phyloP scores from a whole-genome alignment of 1,284 basidiomycete species.

The Porodaedalea pini region DNA sequence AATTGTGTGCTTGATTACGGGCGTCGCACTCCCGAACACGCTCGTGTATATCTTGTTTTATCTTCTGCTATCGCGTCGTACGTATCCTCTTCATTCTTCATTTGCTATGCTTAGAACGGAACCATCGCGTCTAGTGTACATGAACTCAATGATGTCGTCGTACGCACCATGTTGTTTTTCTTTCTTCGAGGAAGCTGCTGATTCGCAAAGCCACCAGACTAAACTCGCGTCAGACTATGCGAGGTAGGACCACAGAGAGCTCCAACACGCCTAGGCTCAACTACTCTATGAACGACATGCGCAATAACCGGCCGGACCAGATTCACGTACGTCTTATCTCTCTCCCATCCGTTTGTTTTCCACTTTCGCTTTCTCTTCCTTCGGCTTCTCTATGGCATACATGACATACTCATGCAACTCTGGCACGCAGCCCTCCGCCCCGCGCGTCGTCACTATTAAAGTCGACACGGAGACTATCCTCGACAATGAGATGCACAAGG shows the following conservation, averaged over 20 bases:
- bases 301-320: background rate
- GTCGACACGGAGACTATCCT: conserved; percentile 16
- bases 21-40: background rate
- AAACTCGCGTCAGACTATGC: conserved; percentile 6
- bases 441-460: conserved; percentile 8
- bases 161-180: background rate
- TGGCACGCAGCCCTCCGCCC: background rate
- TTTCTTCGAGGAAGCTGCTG: background rate
- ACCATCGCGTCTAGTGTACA: conserved; percentile 7
- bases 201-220: background rate
- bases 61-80: background rate
- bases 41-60: conserved; percentile 17
- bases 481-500: background rate
- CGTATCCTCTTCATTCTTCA: background rate
- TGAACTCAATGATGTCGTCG: conserved; percentile 11
- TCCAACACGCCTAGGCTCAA: background rate
- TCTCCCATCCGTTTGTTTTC: too few species aligned
- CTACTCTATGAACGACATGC: conserved; percentile 6
- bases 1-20: conserved; percentile 11
- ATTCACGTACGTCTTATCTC: background rate
- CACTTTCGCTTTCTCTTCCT: background rate
- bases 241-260: background rate
- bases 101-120: background rate
- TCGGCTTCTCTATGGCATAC: background rate
- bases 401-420: background rate